These are phyloP conservation scores for Quercus tomentella DNA, from an alignment of 331 rosid species.

Conservation along the genomic window DNA sequence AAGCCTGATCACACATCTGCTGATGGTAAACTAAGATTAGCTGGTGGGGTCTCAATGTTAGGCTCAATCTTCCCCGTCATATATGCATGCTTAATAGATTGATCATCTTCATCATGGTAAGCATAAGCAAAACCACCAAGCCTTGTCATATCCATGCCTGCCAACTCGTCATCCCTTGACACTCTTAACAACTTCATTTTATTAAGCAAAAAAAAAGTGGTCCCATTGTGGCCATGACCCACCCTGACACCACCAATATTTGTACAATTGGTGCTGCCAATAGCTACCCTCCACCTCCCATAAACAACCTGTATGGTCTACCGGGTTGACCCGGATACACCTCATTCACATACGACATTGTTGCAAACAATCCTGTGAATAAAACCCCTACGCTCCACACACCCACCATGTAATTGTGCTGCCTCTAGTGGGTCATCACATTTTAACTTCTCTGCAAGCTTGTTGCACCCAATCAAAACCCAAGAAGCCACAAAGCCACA, in stretches of 20 bases:
- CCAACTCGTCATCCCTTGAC: slow-evolving; percentile 50
- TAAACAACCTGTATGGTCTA: slow-evolving; percentile 51
- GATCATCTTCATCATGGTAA: too few relatives aligned
- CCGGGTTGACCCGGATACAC: slow-evolving; percentile 19
- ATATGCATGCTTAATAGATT: too few relatives aligned
- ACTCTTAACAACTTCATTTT: slow-evolving; percentile 52
- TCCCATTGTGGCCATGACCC: slow-evolving; percentile 80
- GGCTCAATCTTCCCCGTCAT: too few relatives aligned
- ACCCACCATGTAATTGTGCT: slow-evolving; percentile 80
- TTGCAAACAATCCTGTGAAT: slow-evolving; percentile 67
- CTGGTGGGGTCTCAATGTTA: too few relatives aligned
- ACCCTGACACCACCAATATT: slow-evolving; percentile 50
- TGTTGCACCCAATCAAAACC: slow-evolving; percentile 63
- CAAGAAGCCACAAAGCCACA: slow-evolving; percentile 72
- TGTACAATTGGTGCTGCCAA: slow-evolving; percentile 58
- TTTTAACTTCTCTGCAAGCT: slow-evolving; percentile 32
- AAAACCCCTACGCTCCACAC: slow-evolving; percentile 73
- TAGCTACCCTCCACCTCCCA: slow-evolving; percentile 69
- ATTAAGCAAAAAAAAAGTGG: slow-evolving; percentile 53
- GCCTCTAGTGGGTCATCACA: slow-evolving; percentile 88
- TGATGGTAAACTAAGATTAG: too few relatives aligned
- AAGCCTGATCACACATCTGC: too few relatives aligned
- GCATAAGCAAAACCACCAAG: slow-evolving; percentile 38
- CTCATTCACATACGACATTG: slow-evolving; percentile 38
- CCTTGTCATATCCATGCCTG: slow-evolving; percentile 65